These are phyloP conservation scores for Metschnikowia amazonensis DNA, from an alignment of 805 yeast species.

Conservation along the genomic window DNA sequence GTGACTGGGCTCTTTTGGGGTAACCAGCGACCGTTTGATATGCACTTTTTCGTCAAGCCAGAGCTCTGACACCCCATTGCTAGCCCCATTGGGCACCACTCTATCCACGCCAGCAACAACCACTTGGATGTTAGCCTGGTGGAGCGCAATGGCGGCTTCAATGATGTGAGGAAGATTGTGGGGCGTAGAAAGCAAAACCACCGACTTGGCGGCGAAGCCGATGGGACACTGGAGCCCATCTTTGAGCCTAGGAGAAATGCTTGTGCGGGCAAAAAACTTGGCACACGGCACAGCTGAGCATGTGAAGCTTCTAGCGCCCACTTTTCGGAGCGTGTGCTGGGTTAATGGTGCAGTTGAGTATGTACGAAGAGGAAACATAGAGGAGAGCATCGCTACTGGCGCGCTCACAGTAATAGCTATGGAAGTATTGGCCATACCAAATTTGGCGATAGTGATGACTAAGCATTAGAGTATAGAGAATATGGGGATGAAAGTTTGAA, in stretches of 20 bases:
- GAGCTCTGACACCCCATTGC: constrained; percentile 37
- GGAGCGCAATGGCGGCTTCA: constrained; percentile 27
- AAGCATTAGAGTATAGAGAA: too few species aligned
- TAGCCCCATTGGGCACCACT: constrained; percentile 28
- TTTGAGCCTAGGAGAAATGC: constrained; percentile 10
- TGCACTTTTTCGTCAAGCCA: constrained; percentile 31
- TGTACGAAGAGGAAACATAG: not conserved
- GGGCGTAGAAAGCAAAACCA: constrained; percentile 36
- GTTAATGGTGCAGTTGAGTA: not conserved
- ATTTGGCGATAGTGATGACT: too few species aligned
- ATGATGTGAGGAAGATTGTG: constrained; percentile 28
- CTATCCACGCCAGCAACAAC: constrained; percentile 42
- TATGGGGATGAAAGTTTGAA: too few species aligned
- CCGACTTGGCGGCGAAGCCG: constrained; percentile 25
- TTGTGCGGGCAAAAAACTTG: constrained; percentile 15
- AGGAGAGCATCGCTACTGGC: too few species aligned
- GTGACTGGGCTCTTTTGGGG: constrained; percentile 25
- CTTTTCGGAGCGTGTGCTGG: not conserved
- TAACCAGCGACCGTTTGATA: constrained; percentile 18
- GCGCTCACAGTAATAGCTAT: too few species aligned
- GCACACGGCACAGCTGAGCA: constrained; percentile 1
- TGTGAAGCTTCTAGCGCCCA: not conserved
- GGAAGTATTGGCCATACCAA: too few species aligned
- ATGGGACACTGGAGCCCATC: constrained; percentile 7
- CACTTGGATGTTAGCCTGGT: constrained; percentile 28